Base-by-base conservation (phyloP, 306 rosid genomes). In the Glycine soja region DNA sequence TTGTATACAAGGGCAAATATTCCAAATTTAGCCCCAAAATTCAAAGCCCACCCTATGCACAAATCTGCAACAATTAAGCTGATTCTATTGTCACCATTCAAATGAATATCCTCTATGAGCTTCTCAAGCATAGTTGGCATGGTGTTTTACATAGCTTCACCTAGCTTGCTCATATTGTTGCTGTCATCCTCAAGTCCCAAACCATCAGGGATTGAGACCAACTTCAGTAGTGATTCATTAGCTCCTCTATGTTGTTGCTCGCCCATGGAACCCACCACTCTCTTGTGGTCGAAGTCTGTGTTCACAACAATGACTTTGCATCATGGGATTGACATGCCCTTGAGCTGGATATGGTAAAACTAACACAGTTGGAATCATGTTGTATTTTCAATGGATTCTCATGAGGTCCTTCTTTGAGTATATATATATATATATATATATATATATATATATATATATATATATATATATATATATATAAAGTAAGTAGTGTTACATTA, bases 111-210 rank as follows among this genome's bases (percentile, higher is more conserved):
- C 19, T 45, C 47, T 74, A 87, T 78, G n/a, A 89, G 78, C 82
- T 83, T 84, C 87, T 85, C 90, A 70, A 89, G 72, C 63, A 19
- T 61, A 46, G 30, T 3, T 6, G 81, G 88, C 87, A 89, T 75
- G 50, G 73, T 81, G 2, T 3, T 56, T 3, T 45, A 8, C 0
- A 85, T 48, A 3, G 87, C 40, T 42, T 5, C 79, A 34, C 18
- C n/a, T 38, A 81, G 12, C 36, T 56, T 45, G 3, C 12, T 58
- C 10, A 59, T 61, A 32, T 85, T 59, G 3, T 38, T 80, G 73
- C 84, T 83, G 30, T 87, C 90, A 3, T 77, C 83, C 43, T 82
- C 82, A 6, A 78, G 77, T 57, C 53, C 75, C 15, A 89, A 66
- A 0, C 89, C 88, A 80, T 85, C 89, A 7, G 90, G 70, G 34